Conservation (phyloP, 495 filamentous ascomycete species). For the Aspergillus conjunctus region DNA sequence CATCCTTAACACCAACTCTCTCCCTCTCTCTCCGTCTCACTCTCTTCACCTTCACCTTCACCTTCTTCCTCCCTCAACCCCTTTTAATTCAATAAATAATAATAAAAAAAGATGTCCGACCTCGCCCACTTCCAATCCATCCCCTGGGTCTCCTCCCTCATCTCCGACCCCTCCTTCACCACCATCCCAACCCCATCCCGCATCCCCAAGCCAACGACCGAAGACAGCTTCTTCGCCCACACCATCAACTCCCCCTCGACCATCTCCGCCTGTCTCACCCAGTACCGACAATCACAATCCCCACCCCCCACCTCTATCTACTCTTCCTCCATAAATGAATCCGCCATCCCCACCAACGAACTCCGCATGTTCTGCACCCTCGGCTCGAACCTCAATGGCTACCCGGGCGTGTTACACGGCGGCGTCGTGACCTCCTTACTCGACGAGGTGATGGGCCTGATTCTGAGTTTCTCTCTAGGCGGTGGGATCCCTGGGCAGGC, state of each 20-base stretch:
- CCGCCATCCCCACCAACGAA: slow-evolving; percentile 31
- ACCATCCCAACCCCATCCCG: slow-evolving; percentile 44
- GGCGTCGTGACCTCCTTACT: slow-evolving; percentile 52
- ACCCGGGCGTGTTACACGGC: slow-evolving; percentile 59
- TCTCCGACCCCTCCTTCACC: slow-evolving; percentile 42
- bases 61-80: no score
- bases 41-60: no score
- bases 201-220: slow-evolving; percentile 39
- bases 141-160: slow-evolving; percentile 58
- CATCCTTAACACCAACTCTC: no score
- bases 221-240: slow-evolving; percentile 58
- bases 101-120: slow-evolving; percentile 29
- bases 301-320: slow-evolving; percentile 24
- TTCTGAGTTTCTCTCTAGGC: slow-evolving; percentile 34
- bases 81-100: background rate
- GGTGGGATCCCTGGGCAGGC: slow-evolving; percentile 9
- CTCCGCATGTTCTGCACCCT: slow-evolving; percentile 41
- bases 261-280: slow-evolving; percentile 50
- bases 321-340: background rate
- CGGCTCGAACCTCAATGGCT: slow-evolving; percentile 54
- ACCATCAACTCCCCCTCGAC: slow-evolving; percentile 56
- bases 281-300: slow-evolving; percentile 10
- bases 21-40: no score
- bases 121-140: slow-evolving; percentile 53
- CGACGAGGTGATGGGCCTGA: slow-evolving; percentile 57